Conservation (phyloP, 225 moss, liverwort and hornwort genomes). For the Lunularia cruciata region DNA sequence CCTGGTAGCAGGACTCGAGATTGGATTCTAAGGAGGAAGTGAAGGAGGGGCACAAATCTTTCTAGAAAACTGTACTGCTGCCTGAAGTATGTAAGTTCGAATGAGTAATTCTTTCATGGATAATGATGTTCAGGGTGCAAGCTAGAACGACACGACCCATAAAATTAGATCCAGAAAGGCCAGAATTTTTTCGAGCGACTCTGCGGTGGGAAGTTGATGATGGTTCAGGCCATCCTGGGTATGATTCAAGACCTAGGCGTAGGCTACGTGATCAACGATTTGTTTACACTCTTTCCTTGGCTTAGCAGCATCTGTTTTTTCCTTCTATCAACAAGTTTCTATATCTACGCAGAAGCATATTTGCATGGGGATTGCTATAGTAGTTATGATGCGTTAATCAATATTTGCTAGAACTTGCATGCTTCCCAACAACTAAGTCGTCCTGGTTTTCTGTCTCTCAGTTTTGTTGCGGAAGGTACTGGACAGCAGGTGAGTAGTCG, state of each 20-base stretch:
- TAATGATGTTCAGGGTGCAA: conserved; percentile 57
- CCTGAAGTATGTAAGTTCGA: background rate
- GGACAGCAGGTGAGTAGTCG: conserved; percentile 89
- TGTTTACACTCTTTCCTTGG: too few relatives aligned
- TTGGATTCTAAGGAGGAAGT: too few relatives aligned
- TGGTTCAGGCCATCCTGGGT: conserved; percentile 80
- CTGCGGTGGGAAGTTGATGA: conserved; percentile 77
- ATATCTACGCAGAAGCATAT: background rate
- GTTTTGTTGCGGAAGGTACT: conserved; percentile 81
- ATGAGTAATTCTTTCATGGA: background rate
- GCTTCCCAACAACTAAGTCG: background rate
- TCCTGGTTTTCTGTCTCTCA: conserved; percentile 27
- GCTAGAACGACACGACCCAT: conserved; percentile 58
- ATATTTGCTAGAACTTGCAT: background rate
- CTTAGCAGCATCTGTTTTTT: background rate
- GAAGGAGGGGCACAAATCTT: background rate
- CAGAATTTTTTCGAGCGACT: conserved; percentile 70
- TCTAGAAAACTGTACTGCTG: background rate
- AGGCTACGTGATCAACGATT: too few relatives aligned
- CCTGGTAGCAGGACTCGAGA: too few relatives aligned
- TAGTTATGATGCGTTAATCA: too few relatives aligned
- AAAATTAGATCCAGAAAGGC: conserved; percentile 69
- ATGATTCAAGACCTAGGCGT: too few relatives aligned
- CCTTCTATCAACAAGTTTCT: background rate
- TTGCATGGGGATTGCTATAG: too few relatives aligned